Base-by-base conservation (phyloP, 192 early-diverging fungal genomes). In the Coemansia sp. region DNA sequence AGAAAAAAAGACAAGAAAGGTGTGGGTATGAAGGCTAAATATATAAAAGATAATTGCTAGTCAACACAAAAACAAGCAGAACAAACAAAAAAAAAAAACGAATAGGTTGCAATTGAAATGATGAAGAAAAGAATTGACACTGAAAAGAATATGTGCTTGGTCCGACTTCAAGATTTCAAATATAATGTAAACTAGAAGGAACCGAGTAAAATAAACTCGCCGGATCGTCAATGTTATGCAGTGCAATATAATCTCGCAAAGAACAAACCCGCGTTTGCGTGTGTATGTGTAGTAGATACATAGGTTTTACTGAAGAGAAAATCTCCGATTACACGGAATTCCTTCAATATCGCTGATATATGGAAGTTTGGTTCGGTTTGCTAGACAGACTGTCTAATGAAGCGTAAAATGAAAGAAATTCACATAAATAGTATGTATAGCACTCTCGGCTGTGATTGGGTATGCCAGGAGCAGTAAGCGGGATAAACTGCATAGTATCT, bases 141-240 rank as follows among this genome's bases (percentile, higher is more conserved):
- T 50, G 56, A 54, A 31, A 31, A 70, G 62, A 70, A 70, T 70
- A 55, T 54, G 63, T 70, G 68, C 58, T 64, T 64, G 54, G 62
- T 51, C 52, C 33, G 17, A 29, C 54, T 42, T 21, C 21, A 51
- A 53, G 42, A 27, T 1, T 27, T 24, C 42, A 68, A 54, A 50
- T 63, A 63, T 33, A 57, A 32, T 57, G 5, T 31, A 17, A 22
- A 6, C 25, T 25, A 14, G 39, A 1, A 46, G 39, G 19, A 24
- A 30, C 54, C 29, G 22, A 23, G 29, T 30, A 56, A 29, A 10
- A 27, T 54, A 42, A 25, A 56, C 54, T 57, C n/a, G 27, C 51
- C 27, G 27, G 32, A 42, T 31, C 32, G 30, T 24, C 11, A 21
- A 60, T 60, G 3, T 30, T 10, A 29, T 60, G 33, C 20, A 8